phyloP scores from a whole-genome alignment of 306 rosid species.

The Hippophae gyantsensis region DNA sequence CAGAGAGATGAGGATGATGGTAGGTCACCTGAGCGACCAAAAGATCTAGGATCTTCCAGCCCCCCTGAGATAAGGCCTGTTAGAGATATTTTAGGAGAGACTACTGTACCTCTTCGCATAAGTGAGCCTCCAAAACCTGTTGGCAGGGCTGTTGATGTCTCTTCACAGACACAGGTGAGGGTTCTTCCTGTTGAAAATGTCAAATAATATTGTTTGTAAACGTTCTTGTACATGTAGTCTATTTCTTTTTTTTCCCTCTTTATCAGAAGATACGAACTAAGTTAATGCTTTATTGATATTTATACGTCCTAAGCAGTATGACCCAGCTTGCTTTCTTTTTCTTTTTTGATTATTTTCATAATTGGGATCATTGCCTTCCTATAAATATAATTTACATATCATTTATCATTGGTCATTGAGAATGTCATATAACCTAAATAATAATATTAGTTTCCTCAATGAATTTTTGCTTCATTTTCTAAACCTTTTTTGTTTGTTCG shows the following conservation, averaged over 20 bases:
- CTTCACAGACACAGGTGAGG: conserved; percentile 54
- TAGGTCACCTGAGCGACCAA: conserved; percentile 68
- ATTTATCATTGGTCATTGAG: too few relatives aligned
- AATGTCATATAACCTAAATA: too few relatives aligned
- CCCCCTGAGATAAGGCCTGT: conserved; percentile 81
- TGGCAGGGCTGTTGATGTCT: conserved; percentile 44
- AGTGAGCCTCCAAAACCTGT: conserved; percentile 82
- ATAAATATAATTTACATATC: too few relatives aligned
- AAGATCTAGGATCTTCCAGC: conserved; percentile 54
- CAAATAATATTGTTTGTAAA: neutral
- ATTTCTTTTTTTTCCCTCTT: neutral
- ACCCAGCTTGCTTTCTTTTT: too few relatives aligned
- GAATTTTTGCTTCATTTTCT: too few relatives aligned
- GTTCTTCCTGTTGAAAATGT: conserved; percentile 18
- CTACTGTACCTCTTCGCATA: conserved; percentile 73
- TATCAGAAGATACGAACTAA: too few relatives aligned
- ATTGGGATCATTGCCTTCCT: too few relatives aligned
- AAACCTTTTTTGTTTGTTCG: too few relatives aligned
- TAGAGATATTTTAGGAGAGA: conserved; percentile 91
- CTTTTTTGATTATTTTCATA: too few relatives aligned
- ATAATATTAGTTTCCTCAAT: too few relatives aligned
- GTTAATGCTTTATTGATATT: too few relatives aligned
- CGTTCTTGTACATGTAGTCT: neutral
- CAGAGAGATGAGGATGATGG: conserved; percentile 50
- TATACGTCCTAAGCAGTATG: too few relatives aligned